Conservation (phyloP, 164 flowering plant genomes). For the Liriodendron chinense region DNA sequence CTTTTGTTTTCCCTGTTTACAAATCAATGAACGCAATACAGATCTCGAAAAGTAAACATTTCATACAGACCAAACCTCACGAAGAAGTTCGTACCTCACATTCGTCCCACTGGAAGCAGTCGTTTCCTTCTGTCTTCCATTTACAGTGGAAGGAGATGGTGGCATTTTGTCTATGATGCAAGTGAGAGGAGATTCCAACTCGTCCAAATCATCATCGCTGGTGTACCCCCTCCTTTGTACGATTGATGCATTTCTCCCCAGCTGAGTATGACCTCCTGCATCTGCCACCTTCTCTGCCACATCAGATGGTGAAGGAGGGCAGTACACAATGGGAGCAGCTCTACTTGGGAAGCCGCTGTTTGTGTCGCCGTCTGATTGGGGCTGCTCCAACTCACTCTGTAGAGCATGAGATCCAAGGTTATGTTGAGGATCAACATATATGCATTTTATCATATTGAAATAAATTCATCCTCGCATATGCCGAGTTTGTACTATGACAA, state of each 20-base stretch:
- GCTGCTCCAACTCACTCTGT: constrained; percentile 64
- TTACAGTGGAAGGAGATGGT: constrained; percentile 29
- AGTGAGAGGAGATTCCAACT: constrained; percentile 66
- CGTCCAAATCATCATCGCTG: constrained; percentile 94
- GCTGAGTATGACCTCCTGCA: constrained; percentile 40
- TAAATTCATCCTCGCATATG: background rate
- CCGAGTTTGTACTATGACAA: background rate
- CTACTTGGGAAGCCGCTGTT: constrained; percentile 63
- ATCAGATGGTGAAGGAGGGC: constrained; percentile 54
- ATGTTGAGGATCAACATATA: background rate
- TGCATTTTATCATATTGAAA: background rate
- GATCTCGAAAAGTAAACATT: background rate
- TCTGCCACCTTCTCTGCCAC: constrained; percentile 77
- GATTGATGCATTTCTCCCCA: constrained; percentile 60
- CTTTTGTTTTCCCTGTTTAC: background rate
- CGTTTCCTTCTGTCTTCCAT: constrained; percentile 19
- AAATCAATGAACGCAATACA: background rate
- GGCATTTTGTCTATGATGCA: constrained; percentile 49
- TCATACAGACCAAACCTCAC: constrained; percentile 67
- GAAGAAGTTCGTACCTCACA: constrained; percentile 74
- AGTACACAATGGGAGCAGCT: constrained; percentile 64
- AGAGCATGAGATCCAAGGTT: background rate
- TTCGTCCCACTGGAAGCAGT: constrained; percentile 24
- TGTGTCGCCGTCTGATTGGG: constrained; percentile 49
- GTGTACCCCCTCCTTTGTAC: constrained; percentile 88